phyloP scores from a whole-genome alignment of 192 early-diverging fungal genomes.

The Coemansia sp. region DNA sequence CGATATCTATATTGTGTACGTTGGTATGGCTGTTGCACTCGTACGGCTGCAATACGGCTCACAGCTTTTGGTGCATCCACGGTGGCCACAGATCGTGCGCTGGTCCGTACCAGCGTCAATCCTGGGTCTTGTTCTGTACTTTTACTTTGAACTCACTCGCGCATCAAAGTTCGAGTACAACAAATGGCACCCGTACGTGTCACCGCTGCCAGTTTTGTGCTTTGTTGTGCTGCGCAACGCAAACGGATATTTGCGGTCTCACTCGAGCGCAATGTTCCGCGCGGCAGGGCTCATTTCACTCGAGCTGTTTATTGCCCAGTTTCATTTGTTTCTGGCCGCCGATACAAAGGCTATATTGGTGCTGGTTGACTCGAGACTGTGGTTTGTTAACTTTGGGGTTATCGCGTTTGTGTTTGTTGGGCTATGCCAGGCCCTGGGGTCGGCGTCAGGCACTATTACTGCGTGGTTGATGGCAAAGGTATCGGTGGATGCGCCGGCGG shows the following conservation, averaged over 20 bases:
- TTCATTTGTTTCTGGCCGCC: slow-evolving; percentile 72
- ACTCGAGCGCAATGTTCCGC: slow-evolving; percentile 56
- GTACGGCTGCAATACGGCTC: slow-evolving; percentile 46
- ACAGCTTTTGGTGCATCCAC: slow-evolving; percentile 28
- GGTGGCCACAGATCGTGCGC: slow-evolving; percentile 45
- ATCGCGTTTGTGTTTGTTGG: slow-evolving; percentile 56
- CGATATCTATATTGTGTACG: slow-evolving; percentile 68
- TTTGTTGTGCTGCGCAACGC: slow-evolving; percentile 71
- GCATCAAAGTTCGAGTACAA: slow-evolving; percentile 65
- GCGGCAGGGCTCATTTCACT: slow-evolving; percentile 65
- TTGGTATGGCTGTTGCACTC: slow-evolving; percentile 68
- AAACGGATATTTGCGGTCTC: slow-evolving; percentile 55
- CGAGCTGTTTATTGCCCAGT: slow-evolving; percentile 78
- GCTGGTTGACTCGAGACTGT: slow-evolving; percentile 52
- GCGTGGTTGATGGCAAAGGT: slow-evolving; percentile 23
- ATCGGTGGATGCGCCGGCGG: background rate
- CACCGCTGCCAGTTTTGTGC: slow-evolving; percentile 58
- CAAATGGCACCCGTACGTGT: slow-evolving; percentile 64
- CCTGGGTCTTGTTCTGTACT: slow-evolving; percentile 56
- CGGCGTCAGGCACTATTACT: slow-evolving; percentile 45
- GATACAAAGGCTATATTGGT: slow-evolving; percentile 73
- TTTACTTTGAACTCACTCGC: slow-evolving; percentile 54
- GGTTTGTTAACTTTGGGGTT: slow-evolving; percentile 55
- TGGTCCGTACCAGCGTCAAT: slow-evolving; percentile 33
- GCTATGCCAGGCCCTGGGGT: slow-evolving; percentile 53